Base-by-base conservation (phyloP, 176 grass and related monocot genomes). In the Oryza glumipatula region DNA sequence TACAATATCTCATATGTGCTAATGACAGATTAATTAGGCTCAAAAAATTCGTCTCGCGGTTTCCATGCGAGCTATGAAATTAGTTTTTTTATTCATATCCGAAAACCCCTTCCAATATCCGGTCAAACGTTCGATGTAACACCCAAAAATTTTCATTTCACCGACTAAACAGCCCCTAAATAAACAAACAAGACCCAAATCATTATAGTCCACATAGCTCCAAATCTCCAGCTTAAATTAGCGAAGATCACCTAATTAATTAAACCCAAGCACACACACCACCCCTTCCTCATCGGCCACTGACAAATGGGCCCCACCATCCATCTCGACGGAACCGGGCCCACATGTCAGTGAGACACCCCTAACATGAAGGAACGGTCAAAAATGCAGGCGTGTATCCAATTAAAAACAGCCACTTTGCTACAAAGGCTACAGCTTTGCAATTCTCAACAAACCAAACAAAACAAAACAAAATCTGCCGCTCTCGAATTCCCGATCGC, bases 381-480 rank as follows among this genome's bases (percentile, higher is more conserved):
- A 45, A 44, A 28, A 23, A 0, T 14, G 0, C 67, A 7, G 43
- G 11, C 76, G 76, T 60, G 77, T 79, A n/a, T 11, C 10, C 6
- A 23, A 58, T 23, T 54, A 85, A 85, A 85, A 56, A 67, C 26
- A 60, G 38, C 51, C 66, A 33, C 4, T 58, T 47, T 61, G 76
- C 38, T 24, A 58, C 83, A 41, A 63, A 85, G 49, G 52, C 19
- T 73, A 49, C 84, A 80, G 76, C 76, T 80, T 23, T 49, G 14
- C 32, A 11, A 51, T 51, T 51, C 48, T 51, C 8, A 12, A 67
- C 22, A 4, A 56, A 23, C 65, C 46, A 41, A 23, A 56, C 65
- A 54, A 54, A 52, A 14, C 14, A 52, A 65, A 32, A 36, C 6
- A 10, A 12, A 72, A 32, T 28, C 77, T 22, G 65, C 30, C 1